These are phyloP conservation scores for Anthoceros angustus DNA, from an alignment of 225 moss, liverwort and hornwort genomes.

Conservation along the genomic window DNA sequence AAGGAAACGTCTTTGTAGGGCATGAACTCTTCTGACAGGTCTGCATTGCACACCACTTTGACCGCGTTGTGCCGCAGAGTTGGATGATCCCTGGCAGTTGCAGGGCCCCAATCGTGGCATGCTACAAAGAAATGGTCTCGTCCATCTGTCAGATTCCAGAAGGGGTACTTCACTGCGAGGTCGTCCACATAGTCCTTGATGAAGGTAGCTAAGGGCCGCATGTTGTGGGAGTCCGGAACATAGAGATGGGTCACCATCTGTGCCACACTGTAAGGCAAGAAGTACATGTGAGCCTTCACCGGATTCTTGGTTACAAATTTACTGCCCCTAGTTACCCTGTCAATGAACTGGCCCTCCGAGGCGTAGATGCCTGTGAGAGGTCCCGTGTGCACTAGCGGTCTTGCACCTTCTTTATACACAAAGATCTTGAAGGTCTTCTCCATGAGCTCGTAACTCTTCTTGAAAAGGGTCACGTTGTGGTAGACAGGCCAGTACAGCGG, in stretches of 20 bases:
- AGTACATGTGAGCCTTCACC: constrained; percentile 13
- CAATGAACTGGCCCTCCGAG: constrained; percentile 40
- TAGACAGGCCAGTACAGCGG: constrained; percentile 22
- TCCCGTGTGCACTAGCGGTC: constrained; percentile 23
- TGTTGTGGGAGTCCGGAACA: constrained; percentile 5
- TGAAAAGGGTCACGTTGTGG: constrained; percentile 26
- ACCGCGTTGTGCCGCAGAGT: background rate
- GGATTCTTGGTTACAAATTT: constrained; percentile 12
- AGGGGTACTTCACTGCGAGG: constrained; percentile 6
- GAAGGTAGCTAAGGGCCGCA: constrained; percentile 9
- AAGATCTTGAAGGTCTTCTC: constrained; percentile 34
- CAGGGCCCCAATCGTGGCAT: constrained; percentile 14
- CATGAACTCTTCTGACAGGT: background rate
- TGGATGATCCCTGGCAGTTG: background rate
- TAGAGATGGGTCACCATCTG: constrained; percentile 10
- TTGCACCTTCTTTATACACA: constrained; percentile 33
- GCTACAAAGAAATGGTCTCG: constrained; percentile 14
- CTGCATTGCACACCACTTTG: background rate
- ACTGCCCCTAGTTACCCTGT: constrained; percentile 14
- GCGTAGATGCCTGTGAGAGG: constrained; percentile 38
- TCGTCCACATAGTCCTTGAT: constrained; percentile 9
- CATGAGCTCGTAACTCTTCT: constrained; percentile 45
- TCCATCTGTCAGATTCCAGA: constrained; percentile 9
- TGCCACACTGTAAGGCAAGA: constrained; percentile 17
- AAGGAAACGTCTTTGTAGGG: background rate